Evolutionary conservation across 768 basidiomycete species (phyloP).

Genomic region (Leccinellum albellum): DNA sequence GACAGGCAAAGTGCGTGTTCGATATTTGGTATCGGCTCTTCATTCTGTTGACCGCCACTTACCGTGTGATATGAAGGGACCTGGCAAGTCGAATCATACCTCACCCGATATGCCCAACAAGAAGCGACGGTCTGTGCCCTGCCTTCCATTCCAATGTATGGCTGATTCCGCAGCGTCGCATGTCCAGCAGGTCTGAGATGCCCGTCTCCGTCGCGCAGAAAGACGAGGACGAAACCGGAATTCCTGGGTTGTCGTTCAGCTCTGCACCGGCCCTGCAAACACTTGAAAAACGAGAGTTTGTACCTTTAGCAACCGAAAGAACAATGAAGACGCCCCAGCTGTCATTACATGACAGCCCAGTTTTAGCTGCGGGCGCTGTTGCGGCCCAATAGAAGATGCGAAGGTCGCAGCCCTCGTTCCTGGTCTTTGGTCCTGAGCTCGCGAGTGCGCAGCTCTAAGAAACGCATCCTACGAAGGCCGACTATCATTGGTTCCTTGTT

Average conservation of each 20-base stretch:
- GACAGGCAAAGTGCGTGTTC: constrained; percentile 46
- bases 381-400: constrained; percentile 27
- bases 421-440: neutral
- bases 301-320: constrained; percentile 38
- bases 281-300: constrained; percentile 36
- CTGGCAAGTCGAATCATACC: constrained; percentile 56
- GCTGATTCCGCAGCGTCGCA: constrained; percentile 30
- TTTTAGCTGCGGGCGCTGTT: constrained; percentile 46
- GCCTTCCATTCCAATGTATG: constrained; percentile 7
- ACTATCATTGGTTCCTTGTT: neutral
- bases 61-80: constrained; percentile 45
- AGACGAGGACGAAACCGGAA: constrained; percentile 38
- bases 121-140: constrained; percentile 68
- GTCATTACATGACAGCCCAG: constrained; percentile 58
- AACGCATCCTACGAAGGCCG: neutral
- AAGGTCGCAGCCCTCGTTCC: neutral
- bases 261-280: constrained; percentile 33
- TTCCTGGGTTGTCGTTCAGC: constrained; percentile 32
- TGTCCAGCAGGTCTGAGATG: constrained; percentile 41
- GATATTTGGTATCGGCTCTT: constrained; percentile 11
- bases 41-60: constrained; percentile 18
- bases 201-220: constrained; percentile 23
- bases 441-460: constrained; percentile 4
- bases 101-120: constrained; percentile 76
- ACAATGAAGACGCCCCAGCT: constrained; percentile 58